Evolutionary conservation across 805 yeast species (phyloP), one percentile per base, ranked within the genome.

Genomic region (Kazachstania taianensis): DNA sequence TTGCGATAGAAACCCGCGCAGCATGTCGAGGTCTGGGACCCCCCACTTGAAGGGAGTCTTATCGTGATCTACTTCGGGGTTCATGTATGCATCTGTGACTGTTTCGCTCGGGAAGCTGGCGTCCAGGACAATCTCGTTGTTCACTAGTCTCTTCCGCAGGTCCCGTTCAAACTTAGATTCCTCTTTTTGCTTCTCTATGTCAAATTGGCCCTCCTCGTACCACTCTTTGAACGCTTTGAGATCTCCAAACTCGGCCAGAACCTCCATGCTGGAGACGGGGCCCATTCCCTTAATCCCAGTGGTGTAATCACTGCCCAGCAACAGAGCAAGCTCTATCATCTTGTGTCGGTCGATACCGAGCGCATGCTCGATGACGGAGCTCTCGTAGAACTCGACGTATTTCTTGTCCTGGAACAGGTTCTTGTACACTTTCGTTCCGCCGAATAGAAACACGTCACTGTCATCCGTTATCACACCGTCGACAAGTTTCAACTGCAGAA

Each of bases 391-490:
- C 54, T 92, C 98, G 24, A 89, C 97, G 55, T 76, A 87, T 45
- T 82, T 80, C 49, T 85, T 82, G 56, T 89, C 96, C 52, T 81
- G 86, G 62, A 92, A 92, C 89, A 92, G 79, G 58, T 92, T 89
- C 46, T 86, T 81, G 59, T 89, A 92, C 3, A 92, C 73, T 28
- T 63, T 67, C 36, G 74, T 73, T 2, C 95, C 95, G 0, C 97
- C 97, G 65, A 92, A 92, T 25, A 92, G 58, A 48, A 92, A 92
- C 33, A 94, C 86, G 69, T 92, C 99, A 45, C 95, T 84, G 64
- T 92, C 99, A 60, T 92, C 99, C 0, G 98, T 92, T 17, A 92
- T 78, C 5, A 92, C 80, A 0, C 98, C 99, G 57, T 92, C 97
- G 4, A 89, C 96, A 14, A 92, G 63, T 0, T 71, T 73, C 16